Percentiles rank a stretch among this genome's conserved stretches.
These are phyloP conservation scores for Tylopilus subfusipes DNA, from an alignment of 768 basidiomycete species.

Conservation along the genomic window DNA sequence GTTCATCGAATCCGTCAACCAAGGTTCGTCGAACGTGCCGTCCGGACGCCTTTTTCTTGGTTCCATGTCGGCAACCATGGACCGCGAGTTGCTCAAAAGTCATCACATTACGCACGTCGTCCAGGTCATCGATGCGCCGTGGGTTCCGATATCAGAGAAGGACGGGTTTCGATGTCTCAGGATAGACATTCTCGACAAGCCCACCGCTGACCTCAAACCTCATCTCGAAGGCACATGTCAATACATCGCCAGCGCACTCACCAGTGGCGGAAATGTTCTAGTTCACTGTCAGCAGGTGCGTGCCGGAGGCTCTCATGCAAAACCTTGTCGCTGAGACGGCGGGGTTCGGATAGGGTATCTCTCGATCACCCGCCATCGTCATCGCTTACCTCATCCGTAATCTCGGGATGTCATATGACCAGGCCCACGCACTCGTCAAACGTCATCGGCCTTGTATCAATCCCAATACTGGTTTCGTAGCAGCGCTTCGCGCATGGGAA, in stretches of 20 bases:
- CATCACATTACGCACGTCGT: conserved; percentile 58
- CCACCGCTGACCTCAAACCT: conserved; percentile 57
- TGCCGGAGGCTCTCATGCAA: neutral
- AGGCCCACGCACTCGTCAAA: conserved; percentile 56
- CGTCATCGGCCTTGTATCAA: conserved; percentile 69
- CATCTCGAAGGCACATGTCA: conserved; percentile 67
- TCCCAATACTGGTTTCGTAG: conserved; percentile 74
- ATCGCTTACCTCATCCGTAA: conserved; percentile 80
- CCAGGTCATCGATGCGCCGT: conserved; percentile 64
- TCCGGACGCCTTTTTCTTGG: conserved; percentile 66
- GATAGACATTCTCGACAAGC: conserved; percentile 65
- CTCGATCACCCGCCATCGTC: conserved; percentile 71
- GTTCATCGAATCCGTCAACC: conserved; percentile 15
- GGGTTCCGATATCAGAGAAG: conserved; percentile 48
- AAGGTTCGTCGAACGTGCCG: conserved; percentile 8
- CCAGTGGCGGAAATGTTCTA: conserved; percentile 59
- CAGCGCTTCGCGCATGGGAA: conserved; percentile 59
- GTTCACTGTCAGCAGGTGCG: conserved; percentile 82
- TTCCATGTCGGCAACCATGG: conserved; percentile 58
- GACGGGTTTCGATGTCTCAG: conserved; percentile 54
- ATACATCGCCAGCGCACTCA: conserved; percentile 61
- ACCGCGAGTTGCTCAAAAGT: conserved; percentile 46
- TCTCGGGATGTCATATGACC: conserved; percentile 69
- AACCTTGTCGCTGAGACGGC: neutral
- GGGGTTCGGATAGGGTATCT: conserved; percentile 54